Percentiles rank a stretch among this genome's conserved stretches.
Evolutionary conservation across 768 basidiomycete genomes (phyloP).

Genomic region (Kwoniella shandongensis): DNA sequence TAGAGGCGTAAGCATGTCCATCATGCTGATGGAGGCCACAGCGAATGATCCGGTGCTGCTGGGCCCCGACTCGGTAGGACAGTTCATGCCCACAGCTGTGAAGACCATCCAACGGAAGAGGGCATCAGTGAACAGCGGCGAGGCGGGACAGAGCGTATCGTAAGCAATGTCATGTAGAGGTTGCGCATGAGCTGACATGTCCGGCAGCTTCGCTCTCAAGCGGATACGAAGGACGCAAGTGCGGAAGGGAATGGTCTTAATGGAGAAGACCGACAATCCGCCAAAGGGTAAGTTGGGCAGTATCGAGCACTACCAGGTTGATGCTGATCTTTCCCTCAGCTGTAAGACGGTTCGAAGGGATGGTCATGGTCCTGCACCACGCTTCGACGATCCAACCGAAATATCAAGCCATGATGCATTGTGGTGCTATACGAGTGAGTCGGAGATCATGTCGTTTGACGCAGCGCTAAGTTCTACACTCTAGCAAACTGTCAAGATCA

Average conservation of each 20-base stretch:
- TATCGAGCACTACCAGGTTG: slow-evolving; percentile 15
- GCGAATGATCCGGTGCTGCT: slow-evolving; percentile 78
- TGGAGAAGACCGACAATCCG: slow-evolving; percentile 72
- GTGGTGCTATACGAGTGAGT: slow-evolving; percentile 59
- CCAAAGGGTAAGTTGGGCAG: slow-evolving; percentile 64
- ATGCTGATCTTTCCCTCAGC: slow-evolving; percentile 56
- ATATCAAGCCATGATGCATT: slow-evolving; percentile 94
- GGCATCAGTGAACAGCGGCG: slow-evolving; percentile 75
- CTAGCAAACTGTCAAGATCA: slow-evolving; percentile 79
- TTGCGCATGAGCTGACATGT: not conserved
- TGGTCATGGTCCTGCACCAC: slow-evolving; percentile 74
- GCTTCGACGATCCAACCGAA: slow-evolving; percentile 74
- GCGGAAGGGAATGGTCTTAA: slow-evolving; percentile 92
- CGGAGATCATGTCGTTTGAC: slow-evolving; percentile 57
- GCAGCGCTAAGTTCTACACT: slow-evolving; percentile 19
- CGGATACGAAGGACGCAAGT: slow-evolving; percentile 75
- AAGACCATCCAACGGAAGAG: slow-evolving; percentile 96
- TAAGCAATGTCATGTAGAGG: slow-evolving; percentile 6
- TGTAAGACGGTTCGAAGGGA: slow-evolving; percentile 82
- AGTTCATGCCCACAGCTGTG: slow-evolving; percentile 73
- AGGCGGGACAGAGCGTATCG: slow-evolving; percentile 94
- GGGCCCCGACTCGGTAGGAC: slow-evolving; percentile 90
- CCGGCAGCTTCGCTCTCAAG: slow-evolving; percentile 72
- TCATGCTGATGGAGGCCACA: slow-evolving; percentile 58
- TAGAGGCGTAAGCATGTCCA: not conserved